phyloP scores from a whole-genome alignment of 202 grass and related monocot genomes.

The Carex arenaria region DNA sequence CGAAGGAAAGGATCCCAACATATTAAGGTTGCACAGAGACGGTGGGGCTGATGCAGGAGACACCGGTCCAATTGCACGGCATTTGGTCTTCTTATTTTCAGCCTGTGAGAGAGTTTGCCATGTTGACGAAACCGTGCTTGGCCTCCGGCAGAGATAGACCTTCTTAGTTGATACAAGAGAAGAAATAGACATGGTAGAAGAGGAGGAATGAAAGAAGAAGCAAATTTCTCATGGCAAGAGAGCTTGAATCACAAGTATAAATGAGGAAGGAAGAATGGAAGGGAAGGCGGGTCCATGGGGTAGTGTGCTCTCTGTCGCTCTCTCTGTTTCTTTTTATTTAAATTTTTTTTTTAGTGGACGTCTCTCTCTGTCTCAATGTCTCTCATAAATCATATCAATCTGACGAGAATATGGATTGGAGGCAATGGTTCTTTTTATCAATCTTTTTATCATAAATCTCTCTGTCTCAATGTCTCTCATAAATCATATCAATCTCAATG shows the following conservation, averaged over 20 bases:
- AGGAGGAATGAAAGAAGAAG: neutral
- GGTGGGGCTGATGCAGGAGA: constrained; percentile 17
- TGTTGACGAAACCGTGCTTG: constrained; percentile 40
- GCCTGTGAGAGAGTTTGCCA: constrained; percentile 4
- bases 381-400: neutral
- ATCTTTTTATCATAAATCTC: no score
- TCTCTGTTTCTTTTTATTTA: no score
- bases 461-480: neutral
- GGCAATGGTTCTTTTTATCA: neutral
- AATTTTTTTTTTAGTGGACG: no score
- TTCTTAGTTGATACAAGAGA: constrained; percentile 38
- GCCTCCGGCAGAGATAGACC: constrained; percentile 50
- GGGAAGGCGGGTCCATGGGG: neutral
- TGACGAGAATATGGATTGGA: neutral
- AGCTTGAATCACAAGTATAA: neutral
- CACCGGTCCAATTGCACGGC: constrained; percentile 67
- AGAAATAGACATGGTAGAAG: neutral
- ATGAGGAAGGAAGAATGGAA: neutral
- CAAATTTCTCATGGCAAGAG: constrained; percentile 1
- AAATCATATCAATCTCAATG: neutral
- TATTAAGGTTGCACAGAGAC: constrained; percentile 23
- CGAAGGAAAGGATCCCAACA: constrained; percentile 48
- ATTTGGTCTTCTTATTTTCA: constrained; percentile 45
- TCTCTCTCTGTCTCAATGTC: neutral
- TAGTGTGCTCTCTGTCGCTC: neutral